Evolutionary conservation across 768 basidiomycete genomes (phyloP), one percentile per base, ranked within the genome.

Genomic region (Cystoderma amianthinum): DNA sequence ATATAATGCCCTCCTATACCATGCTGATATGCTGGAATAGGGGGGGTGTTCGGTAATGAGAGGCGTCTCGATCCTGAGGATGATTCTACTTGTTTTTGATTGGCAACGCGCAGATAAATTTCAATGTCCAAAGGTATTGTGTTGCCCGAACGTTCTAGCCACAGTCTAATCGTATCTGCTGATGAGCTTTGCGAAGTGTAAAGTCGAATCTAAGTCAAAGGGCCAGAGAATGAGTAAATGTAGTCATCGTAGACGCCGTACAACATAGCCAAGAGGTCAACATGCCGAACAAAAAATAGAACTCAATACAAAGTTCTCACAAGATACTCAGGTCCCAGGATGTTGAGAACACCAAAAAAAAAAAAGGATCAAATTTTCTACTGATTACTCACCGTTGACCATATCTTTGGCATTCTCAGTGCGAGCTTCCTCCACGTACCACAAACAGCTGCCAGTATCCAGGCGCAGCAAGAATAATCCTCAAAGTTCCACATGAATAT

Each of bases 101-200:
- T 60, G 24, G 63, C 62, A 19, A 81, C 73, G 24, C 78, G 80
- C 28, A 90, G 64, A 56, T 78, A 81, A 36, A 90, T 86, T 55
- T 88, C 85, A 44, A 90, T 85, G 55, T 88, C 87, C 6, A 90
- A 71, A 4, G 86, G 81, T 4, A 80, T 76, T 3, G 61, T 70
- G 39, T 69, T 64, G 13, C 87, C 87, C 10, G 87, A 83, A 19
- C 86, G 79, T 56, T 88, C 85, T 0, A 90, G 69, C 86, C 87
- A 90, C 9, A 90, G 69, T 5, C 87, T 80, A 37, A 90, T 75
- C 4, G 81, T 86, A 53, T 90, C 86, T 19, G 86, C 76, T 20
- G 85, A 84, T 6, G 82, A 67, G 30, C 74, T 68, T 45, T 79
- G 81, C 20, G 74, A 80, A 16, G 85, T 85, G 33, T 80, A 65